phyloP scores from a whole-genome alignment of 2,329 filamentous ascomycete species.

The Juglanconis sp. region DNA sequence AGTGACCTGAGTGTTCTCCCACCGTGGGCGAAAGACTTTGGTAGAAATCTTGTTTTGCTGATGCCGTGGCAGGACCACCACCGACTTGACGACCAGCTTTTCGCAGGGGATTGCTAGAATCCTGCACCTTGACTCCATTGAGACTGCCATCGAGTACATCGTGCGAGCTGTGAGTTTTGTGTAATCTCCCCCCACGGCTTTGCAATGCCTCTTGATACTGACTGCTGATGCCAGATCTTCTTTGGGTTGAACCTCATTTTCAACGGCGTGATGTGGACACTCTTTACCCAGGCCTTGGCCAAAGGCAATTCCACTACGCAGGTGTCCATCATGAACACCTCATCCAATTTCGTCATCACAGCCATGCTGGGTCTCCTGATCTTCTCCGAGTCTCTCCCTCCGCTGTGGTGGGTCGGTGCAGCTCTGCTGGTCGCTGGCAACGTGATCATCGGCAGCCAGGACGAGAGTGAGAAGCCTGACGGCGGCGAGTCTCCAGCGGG shows the following conservation, averaged over 20 bases:
- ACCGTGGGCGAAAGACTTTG: no score
- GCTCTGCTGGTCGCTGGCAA: conserved; percentile 70
- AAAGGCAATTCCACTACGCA: conserved; percentile 72
- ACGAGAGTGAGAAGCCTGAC: conserved; percentile 40
- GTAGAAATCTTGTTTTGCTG: neutral
- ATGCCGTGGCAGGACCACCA: conserved; percentile 46
- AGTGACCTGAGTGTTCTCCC: neutral
- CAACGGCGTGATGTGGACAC: conserved; percentile 79
- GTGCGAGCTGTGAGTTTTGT: conserved; percentile 46
- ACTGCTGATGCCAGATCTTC: conserved; percentile 53
- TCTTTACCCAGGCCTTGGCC: conserved; percentile 77
- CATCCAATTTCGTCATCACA: conserved; percentile 76
- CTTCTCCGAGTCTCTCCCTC: conserved; percentile 69
- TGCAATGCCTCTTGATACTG: neutral
- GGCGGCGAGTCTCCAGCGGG: conserved; percentile 16
- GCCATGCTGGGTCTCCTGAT: conserved; percentile 67
- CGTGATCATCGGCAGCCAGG: conserved; percentile 72
- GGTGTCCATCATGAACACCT: conserved; percentile 79
- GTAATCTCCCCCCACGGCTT: neutral
- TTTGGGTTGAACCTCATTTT: conserved; percentile 72
- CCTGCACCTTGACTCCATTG: conserved; percentile 40
- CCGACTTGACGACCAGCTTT: conserved; percentile 49
- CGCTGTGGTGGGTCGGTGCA: conserved; percentile 75
- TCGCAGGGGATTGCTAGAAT: conserved; percentile 41
- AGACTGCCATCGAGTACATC: conserved; percentile 43